A percentile compares a stretch with the other conserved stretches of the same genome.
These are phyloP conservation scores for Phytophthora idaei DNA, from an alignment of 352 stramenopile genomes.

Conservation along the genomic window DNA sequence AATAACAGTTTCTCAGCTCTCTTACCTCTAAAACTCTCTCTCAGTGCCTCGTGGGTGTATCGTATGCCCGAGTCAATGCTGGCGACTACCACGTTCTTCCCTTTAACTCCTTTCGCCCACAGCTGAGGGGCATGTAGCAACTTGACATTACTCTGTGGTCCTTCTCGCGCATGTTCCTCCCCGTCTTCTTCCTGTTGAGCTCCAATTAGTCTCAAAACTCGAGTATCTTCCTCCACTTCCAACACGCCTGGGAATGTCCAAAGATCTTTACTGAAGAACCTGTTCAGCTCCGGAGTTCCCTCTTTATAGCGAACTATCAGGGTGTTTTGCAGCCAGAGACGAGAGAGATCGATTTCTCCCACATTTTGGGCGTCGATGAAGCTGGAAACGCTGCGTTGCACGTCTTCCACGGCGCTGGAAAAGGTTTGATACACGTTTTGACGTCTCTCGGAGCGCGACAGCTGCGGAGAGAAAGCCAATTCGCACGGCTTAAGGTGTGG, in stretches of 20 bases:
- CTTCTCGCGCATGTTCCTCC: slow-evolving; percentile 1
- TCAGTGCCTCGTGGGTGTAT: slow-evolving; percentile 67
- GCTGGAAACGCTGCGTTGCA: slow-evolving; percentile 27
- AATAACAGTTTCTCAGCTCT: neutral
- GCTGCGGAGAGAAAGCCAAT: neutral
- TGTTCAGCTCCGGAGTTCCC: neutral
- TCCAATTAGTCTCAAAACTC: slow-evolving; percentile 27
- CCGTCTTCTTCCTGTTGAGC: slow-evolving; percentile 14
- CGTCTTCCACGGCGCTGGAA: slow-evolving; percentile 17
- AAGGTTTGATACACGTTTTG: slow-evolving; percentile 25
- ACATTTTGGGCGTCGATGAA: slow-evolving; percentile 34
- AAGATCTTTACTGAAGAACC: slow-evolving; percentile 37
- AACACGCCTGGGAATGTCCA: slow-evolving; percentile 47
- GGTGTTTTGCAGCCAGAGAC: slow-evolving; percentile 71
- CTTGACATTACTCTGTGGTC: slow-evolving; percentile 50
- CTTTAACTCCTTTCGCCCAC: slow-evolving; percentile 44
- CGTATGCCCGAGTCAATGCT: slow-evolving; percentile 79
- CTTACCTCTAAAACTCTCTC: slow-evolving; percentile 52
- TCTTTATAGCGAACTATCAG: slow-evolving; percentile 42
- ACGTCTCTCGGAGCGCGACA: slow-evolving; percentile 23
- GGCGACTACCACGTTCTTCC: slow-evolving; percentile 54
- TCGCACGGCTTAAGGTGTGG: slow-evolving; percentile 27
- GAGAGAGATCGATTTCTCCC: slow-evolving; percentile 13
- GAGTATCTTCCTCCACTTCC: slow-evolving; percentile 47
- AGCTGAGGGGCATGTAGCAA: slow-evolving; percentile 56